Evolutionary conservation across 495 filamentous ascomycete species (phyloP), one percentile per base, ranked within the genome.

Genomic region (Bacidia gigantensis): DNA sequence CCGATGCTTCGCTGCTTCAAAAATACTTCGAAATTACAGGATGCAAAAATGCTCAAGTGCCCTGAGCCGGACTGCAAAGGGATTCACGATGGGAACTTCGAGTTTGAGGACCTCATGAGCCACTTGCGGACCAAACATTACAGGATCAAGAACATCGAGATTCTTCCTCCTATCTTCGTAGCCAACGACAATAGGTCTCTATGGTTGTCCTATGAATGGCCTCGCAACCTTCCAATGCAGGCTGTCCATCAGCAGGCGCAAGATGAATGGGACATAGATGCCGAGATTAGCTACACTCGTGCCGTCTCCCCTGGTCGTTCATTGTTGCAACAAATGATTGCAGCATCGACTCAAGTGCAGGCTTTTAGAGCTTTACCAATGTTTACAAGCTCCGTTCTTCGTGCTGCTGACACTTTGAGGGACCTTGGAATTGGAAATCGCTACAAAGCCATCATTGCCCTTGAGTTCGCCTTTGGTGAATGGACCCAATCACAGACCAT

Each of bases 171-270:
- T 2, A 38, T n/a, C 47, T 35, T 61, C 25, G 20, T 7, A 5
- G 20, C 5, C 7, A 22, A 22, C 5, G 14, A 44, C 9, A 44
- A 7, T 17, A 44, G 9, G 20, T 17, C 14, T 5, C 49, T 46
- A 12, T 63, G 61, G 61, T 47, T 26, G 24, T 50, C 50, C 2
- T 38, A 60, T 22, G 57, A 59, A 23, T 64, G 61, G 60, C 54
- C 61, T 22, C 46, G 42, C 14, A 64, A 64, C 46, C 35, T 64
- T 11, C 61, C 61, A 0, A 55, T 58, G 45, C 46, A 60, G n/a
- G 58, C 61, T 0, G 26, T 24, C 0, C 61, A 64, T 39, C 60
- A 64, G 5, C 32, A 42, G 11, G 41, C 60, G 5, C 52, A 44
- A 12, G 60, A 56, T 3, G 40, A 51, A 21, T 62, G 60, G 59